phyloP scores from a whole-genome alignment of 441 rosid species.

The Hura crepitans region DNA sequence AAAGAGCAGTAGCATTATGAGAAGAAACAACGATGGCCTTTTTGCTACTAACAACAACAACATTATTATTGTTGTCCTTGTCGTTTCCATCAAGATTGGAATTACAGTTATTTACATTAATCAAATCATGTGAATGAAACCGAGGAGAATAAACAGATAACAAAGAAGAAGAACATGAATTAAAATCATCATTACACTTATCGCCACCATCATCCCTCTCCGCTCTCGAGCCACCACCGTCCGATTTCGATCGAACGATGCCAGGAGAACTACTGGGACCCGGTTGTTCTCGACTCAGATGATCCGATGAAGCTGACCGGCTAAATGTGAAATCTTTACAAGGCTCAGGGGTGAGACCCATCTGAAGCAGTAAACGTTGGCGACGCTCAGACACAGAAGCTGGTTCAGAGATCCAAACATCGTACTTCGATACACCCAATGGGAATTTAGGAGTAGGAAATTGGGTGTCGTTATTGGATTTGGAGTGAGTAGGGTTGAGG shows the following conservation, averaged over 20 bases:
- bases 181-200: conserved; percentile 26
- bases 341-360: conserved; percentile 68
- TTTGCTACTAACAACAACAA: conserved; percentile 16
- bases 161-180: conserved; percentile 31
- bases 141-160: conserved; percentile 37
- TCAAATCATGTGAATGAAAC: conserved; percentile 33
- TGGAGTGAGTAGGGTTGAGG: conserved; percentile 30
- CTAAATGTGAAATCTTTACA: conserved; percentile 27
- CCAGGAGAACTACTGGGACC: conserved; percentile 25
- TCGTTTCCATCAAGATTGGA: conserved; percentile 26
- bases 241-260: conserved; percentile 61
- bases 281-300: conserved; percentile 31
- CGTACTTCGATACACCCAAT: conserved; percentile 36
- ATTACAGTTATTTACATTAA: conserved; percentile 41
- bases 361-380: conserved; percentile 47
- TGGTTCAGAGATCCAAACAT: conserved; percentile 90
- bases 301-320: conserved; percentile 52
- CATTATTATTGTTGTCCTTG: conserved; percentile 30
- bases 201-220: conserved; percentile 21
- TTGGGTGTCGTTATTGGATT: conserved; percentile 37
- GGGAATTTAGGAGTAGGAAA: conserved; percentile 22
- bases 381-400: conserved; percentile 84
- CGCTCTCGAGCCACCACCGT: conserved; percentile 28
- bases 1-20: conserved; percentile 20
- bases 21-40: conserved; percentile 8